Evolutionary conservation across 2,329 filamentous ascomycete species (phyloP).

Genomic region (Paracamarosporium sp.): DNA sequence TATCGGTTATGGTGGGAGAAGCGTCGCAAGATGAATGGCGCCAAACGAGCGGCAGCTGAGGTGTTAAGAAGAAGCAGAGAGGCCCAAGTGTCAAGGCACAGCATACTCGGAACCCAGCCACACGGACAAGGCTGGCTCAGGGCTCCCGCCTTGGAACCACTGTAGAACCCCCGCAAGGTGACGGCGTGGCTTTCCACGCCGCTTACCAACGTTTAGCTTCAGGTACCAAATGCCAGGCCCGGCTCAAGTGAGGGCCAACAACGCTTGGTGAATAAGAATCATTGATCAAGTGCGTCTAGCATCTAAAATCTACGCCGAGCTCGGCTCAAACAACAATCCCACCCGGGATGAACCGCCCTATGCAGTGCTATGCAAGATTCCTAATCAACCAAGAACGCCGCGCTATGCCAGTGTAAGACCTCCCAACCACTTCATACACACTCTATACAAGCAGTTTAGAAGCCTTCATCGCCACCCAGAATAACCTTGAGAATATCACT

Average conservation of each 20-base stretch:
- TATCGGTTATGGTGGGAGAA: neutral
- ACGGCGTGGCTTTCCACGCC: conserved; percentile 12
- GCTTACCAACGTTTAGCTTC: neutral
- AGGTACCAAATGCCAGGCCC: neutral
- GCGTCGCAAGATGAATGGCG: neutral
- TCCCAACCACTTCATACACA: neutral
- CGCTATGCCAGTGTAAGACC: conserved; percentile 6
- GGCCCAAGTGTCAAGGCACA: conserved; percentile 20
- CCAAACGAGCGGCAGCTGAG: conserved; percentile 13
- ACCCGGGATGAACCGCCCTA: neutral
- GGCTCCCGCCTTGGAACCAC: conserved; percentile 33
- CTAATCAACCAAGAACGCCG: neutral
- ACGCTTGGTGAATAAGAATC: neutral
- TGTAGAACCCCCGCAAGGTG: conserved; percentile 26
- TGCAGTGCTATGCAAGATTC: neutral
- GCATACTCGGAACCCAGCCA: conserved; percentile 28
- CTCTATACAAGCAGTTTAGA: neutral
- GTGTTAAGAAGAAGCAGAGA: conserved; percentile 16
- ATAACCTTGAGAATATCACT: conserved; percentile 44
- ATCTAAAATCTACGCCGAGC: neutral
- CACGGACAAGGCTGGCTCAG: conserved; percentile 16
- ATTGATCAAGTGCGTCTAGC: too few relatives aligned
- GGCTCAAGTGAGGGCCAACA: neutral
- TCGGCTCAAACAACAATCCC: neutral
- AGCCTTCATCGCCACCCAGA: conserved; percentile 26